Evolutionary conservation across 1,284 basidiomycete genomes (phyloP), one percentile per base, ranked within the genome.

Genomic region (Violaceomyces palustris): DNA sequence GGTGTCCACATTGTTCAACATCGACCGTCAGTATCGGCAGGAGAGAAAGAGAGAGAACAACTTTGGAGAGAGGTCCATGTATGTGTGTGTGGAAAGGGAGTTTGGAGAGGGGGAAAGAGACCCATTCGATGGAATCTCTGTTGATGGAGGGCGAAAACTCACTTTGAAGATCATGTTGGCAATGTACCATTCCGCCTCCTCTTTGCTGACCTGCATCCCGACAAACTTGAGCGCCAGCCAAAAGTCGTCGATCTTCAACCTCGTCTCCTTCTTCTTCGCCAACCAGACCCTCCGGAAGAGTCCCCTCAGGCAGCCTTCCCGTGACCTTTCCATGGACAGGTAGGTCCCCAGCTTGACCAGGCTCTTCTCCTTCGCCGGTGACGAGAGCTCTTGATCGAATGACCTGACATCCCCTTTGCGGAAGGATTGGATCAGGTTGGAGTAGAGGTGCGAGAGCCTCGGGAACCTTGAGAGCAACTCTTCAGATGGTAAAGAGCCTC

Each of bases 101-200:
- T n/a, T n/a, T n/a, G n/a, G n/a, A n/a, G n/a, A n/a, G n/a, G n/a
- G n/a, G 26, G 42, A 21, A 34, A 25, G 6, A 10, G 17, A 3
- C 38, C 30, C 5, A 21, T 18, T 11, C 17, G 23, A 19, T 25
- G 33, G 14, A 33, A 22, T 5, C n/a, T 15, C 10, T 39, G 36
- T 30, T 21, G n/a, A n/a, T n/a, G n/a, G n/a, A n/a, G n/a, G n/a
- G n/a, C n/a, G n/a, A n/a, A n/a, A n/a, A n/a, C n/a, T n/a, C 44
- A 78, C 77, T 60, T 86, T 87, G 76, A 85, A 89, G 30, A 97
- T 87, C 85, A 93, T 86, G 68, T 90, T 92, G 14, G 82, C 65
- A 6, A 97, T 79, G 44, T 91, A 79, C 75, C 93, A 97, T 75
- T 97, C 93, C 14, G 89, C 85, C 75, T 97, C 93, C 52, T 88